Base-by-base conservation (phyloP, 73 alveolate genomes). In the Paramecium caudatum region DNA sequence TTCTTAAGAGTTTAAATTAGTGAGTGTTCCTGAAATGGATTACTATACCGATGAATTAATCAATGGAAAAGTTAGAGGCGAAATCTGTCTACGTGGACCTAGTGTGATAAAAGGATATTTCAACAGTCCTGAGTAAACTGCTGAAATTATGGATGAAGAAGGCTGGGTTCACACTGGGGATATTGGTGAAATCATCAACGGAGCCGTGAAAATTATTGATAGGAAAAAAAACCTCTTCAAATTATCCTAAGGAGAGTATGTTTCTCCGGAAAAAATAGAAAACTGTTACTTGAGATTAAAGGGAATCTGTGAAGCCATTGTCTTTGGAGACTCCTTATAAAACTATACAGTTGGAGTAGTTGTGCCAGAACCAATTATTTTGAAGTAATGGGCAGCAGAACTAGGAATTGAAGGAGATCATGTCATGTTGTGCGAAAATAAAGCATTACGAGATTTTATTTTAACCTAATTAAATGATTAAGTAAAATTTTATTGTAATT, bases 161-260 rank as follows among this genome's bases (percentile, higher is more conserved):
- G 98, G 98, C 1, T 98, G 99, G 99, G 74, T 96, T 41, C 99
- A 96, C 88, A 91, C 99, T 0, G 99, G 99, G 15, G 99, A 98
- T 92, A 94, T 98, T 27, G 99, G 98, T 4, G 81, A 90, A 27
- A 39, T 93, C 15, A 70, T 82, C 13, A 80, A 87, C 62, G 98
- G 96, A 2, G 68, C 96, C 2, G n/a, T 96, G 19, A 94, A 91
- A 84, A 91, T 96, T 10, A 95, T 97, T 23, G 99, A 97, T 69
- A 96, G 99, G 90, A 92, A 49, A 62, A 96, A 97, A 84, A 95
- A 96, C 91, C 94, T 97, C 41, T 96, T 98, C 82, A 97, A 97
- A 74, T 94, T 96, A 41, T 93, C 96, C 9, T 94, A 96, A 82
- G 99, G 99, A 43, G 99, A 96, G 80, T 96, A 95, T 91, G 96